These are phyloP conservation scores for Bacidia rubella DNA, from an alignment of 495 filamentous ascomycete genomes.

Conservation along the genomic window DNA sequence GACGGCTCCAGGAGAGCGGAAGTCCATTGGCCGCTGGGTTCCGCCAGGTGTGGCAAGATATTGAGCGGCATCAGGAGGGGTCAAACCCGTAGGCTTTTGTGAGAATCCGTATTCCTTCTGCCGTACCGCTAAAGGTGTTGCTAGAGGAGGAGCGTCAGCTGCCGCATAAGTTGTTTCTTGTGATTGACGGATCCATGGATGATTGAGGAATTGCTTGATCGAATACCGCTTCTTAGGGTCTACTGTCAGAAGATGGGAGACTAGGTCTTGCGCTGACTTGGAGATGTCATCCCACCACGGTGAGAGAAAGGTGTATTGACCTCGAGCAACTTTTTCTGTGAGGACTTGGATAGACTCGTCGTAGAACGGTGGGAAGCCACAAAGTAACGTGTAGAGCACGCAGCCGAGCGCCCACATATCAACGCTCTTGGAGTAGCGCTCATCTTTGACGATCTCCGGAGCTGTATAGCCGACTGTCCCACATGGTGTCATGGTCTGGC, in stretches of 20 bases:
- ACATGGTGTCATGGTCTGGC: slow-evolving; percentile 97
- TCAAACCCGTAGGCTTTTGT: slow-evolving; percentile 13
- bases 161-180: slow-evolving; percentile 67
- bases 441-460: slow-evolving; percentile 98
- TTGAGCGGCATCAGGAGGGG: slow-evolving; percentile 37
- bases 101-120: slow-evolving; percentile 33
- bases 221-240: slow-evolving; percentile 84
- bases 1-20: slow-evolving; percentile 88
- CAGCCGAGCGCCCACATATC: slow-evolving; percentile 99
- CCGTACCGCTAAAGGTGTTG: slow-evolving; percentile 46
- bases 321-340: slow-evolving; percentile 92
- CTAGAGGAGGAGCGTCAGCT: slow-evolving; percentile 60
- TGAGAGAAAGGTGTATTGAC: slow-evolving; percentile 94
- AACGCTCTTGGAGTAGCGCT: slow-evolving; percentile 95
- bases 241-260: slow-evolving; percentile 84
- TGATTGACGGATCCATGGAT: slow-evolving; percentile 77
- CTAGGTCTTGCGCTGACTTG: slow-evolving; percentile 84
- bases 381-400: slow-evolving; percentile 91
- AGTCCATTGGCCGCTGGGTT: slow-evolving; percentile 60
- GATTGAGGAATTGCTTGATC: slow-evolving; percentile 74
- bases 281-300: slow-evolving; percentile 99
- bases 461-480: slow-evolving; percentile 97
- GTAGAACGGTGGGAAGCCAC: slow-evolving; percentile 97
- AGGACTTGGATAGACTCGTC: slow-evolving; percentile 95
- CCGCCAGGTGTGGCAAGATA: slow-evolving; percentile 41